Evolutionary conservation across 208 protist species (phyloP).

Genomic region (Leishmania tropica): DNA sequence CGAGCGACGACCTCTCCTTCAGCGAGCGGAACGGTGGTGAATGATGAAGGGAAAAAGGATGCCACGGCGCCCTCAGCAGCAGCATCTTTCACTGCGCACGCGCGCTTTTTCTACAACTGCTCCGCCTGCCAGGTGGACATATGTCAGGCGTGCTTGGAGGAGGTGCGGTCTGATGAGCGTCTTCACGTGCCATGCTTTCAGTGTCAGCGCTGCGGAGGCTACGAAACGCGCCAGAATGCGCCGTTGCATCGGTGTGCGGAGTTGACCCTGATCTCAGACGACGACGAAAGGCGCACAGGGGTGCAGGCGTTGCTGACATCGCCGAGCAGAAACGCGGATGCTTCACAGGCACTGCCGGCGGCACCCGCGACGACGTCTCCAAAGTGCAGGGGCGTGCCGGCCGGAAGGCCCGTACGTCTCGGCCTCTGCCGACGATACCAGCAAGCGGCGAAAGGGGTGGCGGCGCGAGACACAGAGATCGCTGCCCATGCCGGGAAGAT

Average conservation of each 20-base stretch:
- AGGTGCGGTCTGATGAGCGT: slow-evolving; percentile 57
- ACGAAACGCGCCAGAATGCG: slow-evolving; percentile 39
- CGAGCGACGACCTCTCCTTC: neutral
- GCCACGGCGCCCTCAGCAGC: neutral
- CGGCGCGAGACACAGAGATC: neutral
- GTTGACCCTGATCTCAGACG: neutral
- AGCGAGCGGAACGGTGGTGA: neutral
- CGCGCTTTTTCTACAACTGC: slow-evolving; percentile 64
- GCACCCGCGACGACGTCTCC: neutral
- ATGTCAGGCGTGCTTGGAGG: slow-evolving; percentile 57
- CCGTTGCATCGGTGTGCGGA: slow-evolving; percentile 46
- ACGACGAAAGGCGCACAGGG: neutral
- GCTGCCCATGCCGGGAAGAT: neutral
- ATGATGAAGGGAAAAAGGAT: neutral
- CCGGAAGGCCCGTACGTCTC: slow-evolving; percentile 9
- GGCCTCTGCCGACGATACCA: slow-evolving; percentile 1
- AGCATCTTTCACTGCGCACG: neutral
- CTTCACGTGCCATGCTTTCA: slow-evolving; percentile 83
- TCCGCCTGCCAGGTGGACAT: slow-evolving; percentile 68
- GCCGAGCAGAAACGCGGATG: neutral
- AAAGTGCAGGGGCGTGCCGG: neutral
- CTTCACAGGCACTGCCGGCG: neutral
- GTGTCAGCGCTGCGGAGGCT: slow-evolving; percentile 60
- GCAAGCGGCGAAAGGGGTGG: neutral
- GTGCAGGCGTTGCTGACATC: neutral